Conservation (phyloP, 805 yeast species). For the Nakazawaea molendinolei region DNA sequence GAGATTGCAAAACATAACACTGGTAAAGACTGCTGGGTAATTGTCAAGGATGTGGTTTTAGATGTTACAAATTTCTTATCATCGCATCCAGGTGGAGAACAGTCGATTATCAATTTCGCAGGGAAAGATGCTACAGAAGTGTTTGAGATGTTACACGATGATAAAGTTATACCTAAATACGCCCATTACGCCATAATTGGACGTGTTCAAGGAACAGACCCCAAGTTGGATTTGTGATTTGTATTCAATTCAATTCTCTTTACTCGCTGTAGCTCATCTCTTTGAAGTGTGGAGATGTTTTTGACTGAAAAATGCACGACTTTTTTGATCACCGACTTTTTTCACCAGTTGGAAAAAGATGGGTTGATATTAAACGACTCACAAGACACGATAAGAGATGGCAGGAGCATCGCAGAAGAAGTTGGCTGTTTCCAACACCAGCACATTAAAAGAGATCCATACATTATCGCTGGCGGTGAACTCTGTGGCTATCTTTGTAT, state of each 20-base stretch:
- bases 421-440: constrained; percentile 24
- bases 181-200: constrained; percentile 45
- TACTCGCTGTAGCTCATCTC: too few species aligned
- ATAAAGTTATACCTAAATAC: constrained; percentile 42
- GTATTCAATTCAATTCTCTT: too few species aligned
- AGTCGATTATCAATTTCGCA: constrained; percentile 59
- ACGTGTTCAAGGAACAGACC: constrained; percentile 37
- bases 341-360: too few species aligned
- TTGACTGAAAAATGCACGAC: too few species aligned
- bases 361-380: too few species aligned
- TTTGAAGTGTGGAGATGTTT: too few species aligned
- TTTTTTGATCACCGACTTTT: too few species aligned
- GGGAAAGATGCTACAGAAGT: constrained; percentile 65
- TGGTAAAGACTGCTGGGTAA: constrained; percentile 44
- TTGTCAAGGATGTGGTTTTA: constrained; percentile 45
- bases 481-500: constrained; percentile 28
- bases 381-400: constrained; percentile 17
- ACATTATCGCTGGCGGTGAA: constrained; percentile 32
- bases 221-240: constrained; percentile 16
- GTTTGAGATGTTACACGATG: constrained; percentile 54
- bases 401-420: constrained; percentile 34
- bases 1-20: constrained; percentile 43
- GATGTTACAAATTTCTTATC: constrained; percentile 38
- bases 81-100: constrained; percentile 72
- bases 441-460: constrained; percentile 26